These are phyloP conservation scores for Alternaria triticina DNA, from an alignment of 2,329 filamentous ascomycete species.

Conservation along the genomic window DNA sequence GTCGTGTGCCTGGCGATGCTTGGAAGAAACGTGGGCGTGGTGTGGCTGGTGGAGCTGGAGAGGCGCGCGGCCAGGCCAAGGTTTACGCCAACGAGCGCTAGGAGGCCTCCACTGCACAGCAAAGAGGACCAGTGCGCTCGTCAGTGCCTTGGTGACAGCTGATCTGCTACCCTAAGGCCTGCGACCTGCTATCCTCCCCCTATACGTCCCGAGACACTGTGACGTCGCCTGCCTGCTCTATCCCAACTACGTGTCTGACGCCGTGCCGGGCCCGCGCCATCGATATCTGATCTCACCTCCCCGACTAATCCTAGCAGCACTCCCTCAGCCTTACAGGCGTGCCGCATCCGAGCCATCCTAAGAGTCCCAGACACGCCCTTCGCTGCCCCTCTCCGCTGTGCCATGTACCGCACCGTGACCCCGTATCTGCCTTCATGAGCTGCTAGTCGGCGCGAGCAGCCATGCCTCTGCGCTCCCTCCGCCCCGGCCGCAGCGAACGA, in stretches of 20 bases:
- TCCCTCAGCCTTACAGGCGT: constrained; percentile 20
- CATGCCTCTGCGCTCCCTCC: constrained; percentile 50
- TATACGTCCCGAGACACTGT: constrained; percentile 2
- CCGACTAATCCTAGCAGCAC: constrained; percentile 17
- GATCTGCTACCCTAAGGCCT: constrained; percentile 5
- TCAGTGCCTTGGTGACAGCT: constrained; percentile 8
- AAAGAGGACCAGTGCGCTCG: constrained; percentile 17
- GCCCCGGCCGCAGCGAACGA: constrained; percentile 48
- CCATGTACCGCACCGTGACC: constrained; percentile 42
- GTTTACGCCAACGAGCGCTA: constrained; percentile 4
- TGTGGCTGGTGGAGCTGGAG: constrained; percentile 12
- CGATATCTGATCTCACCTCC: constrained; percentile 12
- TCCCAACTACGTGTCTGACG: constrained; percentile 1
- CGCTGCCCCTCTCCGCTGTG: constrained; percentile 27
- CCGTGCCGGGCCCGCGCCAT: not conserved
- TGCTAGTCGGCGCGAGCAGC: constrained; percentile 39
- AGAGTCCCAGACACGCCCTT: not conserved
- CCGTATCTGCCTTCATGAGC: constrained; percentile 43
- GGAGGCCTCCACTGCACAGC: constrained; percentile 12
- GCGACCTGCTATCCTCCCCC: constrained; percentile 5
- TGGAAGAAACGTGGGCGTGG: constrained; percentile 9
- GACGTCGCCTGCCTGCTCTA: constrained; percentile 2
- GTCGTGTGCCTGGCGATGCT: constrained; percentile 10
- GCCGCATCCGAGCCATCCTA: constrained; percentile 18
- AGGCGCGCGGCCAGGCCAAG: not conserved